Percentiles rank a stretch among this genome's conserved stretches.
phyloP scores from a whole-genome alignment of 306 rosid genomes.

The Acacia confusa region DNA sequence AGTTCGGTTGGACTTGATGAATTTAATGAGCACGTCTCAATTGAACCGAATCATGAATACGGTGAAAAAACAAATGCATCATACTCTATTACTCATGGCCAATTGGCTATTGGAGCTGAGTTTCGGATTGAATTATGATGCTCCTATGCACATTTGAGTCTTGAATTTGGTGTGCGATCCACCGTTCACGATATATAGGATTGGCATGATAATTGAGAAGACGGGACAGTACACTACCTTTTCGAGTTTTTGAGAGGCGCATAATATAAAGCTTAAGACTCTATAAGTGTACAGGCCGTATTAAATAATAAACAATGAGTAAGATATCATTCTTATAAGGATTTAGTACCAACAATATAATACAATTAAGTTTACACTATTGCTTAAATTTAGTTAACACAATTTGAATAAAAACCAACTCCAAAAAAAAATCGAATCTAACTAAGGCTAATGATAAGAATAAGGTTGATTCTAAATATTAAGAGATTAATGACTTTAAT shows the following conservation, averaged over 20 bases:
- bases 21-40: background rate
- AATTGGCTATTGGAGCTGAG: background rate
- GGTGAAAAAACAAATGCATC: constrained; percentile 2
- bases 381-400: no score
- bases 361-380: no score
- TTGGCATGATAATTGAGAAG: constrained; percentile 13
- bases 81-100: background rate
- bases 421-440: no score
- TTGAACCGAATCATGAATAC: constrained; percentile 11
- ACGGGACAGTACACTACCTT: background rate
- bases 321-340: no score
- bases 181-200: background rate
- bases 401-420: no score
- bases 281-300: no score
- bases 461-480: no score
- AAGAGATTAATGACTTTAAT: no score
- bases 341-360: rapidly evolving
- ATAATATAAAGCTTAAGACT: no score
- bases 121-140: background rate
- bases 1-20: background rate
- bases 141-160: background rate
- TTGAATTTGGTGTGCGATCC: background rate
- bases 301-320: no score
- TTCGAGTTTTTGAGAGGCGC: background rate
- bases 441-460: no score